Evolutionary conservation across 768 basidiomycete species (phyloP).

Genomic region (Rhodotorula babjevae): DNA sequence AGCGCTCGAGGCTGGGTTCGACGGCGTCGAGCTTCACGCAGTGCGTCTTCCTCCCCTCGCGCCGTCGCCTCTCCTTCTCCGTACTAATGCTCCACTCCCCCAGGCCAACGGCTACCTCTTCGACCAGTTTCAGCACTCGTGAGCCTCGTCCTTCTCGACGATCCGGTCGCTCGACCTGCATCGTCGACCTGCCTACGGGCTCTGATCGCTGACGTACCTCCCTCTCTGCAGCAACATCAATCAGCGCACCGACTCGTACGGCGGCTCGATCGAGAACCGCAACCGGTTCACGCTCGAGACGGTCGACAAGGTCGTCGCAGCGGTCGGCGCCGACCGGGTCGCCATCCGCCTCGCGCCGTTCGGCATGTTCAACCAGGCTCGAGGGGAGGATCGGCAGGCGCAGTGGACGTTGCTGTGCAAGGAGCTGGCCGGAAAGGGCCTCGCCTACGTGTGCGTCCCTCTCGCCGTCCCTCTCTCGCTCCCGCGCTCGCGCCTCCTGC

Average conservation of each 20-base stretch:
- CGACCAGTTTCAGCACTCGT: constrained; percentile 40
- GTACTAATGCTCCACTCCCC: neutral
- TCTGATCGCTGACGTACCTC: constrained; percentile 4
- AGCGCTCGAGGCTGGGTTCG: constrained; percentile 60
- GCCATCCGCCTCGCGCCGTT: constrained; percentile 56
- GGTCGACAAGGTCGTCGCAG: constrained; percentile 54
- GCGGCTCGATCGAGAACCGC: constrained; percentile 62
- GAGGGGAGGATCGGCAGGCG: constrained; percentile 38
- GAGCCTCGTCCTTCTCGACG: neutral
- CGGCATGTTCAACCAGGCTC: constrained; percentile 43
- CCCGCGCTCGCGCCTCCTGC: neutral
- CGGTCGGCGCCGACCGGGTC: constrained; percentile 57
- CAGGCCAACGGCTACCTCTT: constrained; percentile 30
- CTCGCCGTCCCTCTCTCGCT: neutral
- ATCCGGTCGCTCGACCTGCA: too few species aligned
- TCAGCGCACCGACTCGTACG: constrained; percentile 54
- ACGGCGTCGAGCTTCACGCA: constrained; percentile 55
- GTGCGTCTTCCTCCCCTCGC: constrained; percentile 45
- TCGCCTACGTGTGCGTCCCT: constrained; percentile 43
- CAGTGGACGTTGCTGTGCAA: constrained; percentile 43
- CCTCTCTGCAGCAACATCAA: constrained; percentile 29
- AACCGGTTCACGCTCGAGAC: constrained; percentile 59
- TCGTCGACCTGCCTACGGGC: neutral
- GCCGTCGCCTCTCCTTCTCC: too few species aligned
- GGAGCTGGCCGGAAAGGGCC: constrained; percentile 34